Evolutionary conservation across 78 protist genomes (phyloP).

Genomic region (Cavenderia fasciculata): DNA sequence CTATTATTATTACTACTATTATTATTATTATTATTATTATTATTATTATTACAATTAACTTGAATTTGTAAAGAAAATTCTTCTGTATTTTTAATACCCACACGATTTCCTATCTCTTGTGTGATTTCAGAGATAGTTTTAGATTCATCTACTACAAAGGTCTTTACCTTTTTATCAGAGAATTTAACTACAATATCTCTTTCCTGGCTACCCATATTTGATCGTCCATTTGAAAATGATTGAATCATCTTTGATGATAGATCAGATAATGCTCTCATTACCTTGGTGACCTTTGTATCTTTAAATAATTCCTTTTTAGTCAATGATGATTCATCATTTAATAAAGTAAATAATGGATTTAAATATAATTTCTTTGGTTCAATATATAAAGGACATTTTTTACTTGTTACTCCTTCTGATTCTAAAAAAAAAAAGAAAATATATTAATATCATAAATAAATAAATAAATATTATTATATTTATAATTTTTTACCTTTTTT

Average conservation of each 20-base stretch:
- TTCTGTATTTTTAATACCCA: constrained; percentile 78
- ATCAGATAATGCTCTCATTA: constrained; percentile 50
- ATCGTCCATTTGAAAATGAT: constrained; percentile 51
- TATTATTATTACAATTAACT: constrained; percentile 17
- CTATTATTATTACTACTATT: background rate
- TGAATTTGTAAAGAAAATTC: constrained; percentile 72
- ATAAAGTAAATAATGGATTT: constrained; percentile 16
- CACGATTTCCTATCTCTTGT: constrained; percentile 66
- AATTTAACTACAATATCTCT: constrained; percentile 77
- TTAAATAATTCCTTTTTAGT: constrained; percentile 32
- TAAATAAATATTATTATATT: background rate
- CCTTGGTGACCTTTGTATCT: constrained; percentile 67
- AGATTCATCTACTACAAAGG: constrained; percentile 65
- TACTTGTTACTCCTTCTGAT: background rate
- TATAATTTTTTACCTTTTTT: constrained; percentile 5
- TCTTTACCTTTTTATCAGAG: constrained; percentile 76
- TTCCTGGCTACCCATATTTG: constrained; percentile 11
- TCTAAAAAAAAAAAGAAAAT: background rate
- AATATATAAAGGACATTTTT: constrained; percentile 56
- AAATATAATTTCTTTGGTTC: constrained; percentile 30
- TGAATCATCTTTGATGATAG: constrained; percentile 64
- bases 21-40: background rate
- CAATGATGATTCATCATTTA: background rate
- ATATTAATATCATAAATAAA: background rate
- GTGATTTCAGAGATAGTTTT: constrained; percentile 72